Evolutionary conservation across 202 grass and related monocot genomes (phyloP).

Genomic region (Schoenoplectus tabernaemontani): DNA sequence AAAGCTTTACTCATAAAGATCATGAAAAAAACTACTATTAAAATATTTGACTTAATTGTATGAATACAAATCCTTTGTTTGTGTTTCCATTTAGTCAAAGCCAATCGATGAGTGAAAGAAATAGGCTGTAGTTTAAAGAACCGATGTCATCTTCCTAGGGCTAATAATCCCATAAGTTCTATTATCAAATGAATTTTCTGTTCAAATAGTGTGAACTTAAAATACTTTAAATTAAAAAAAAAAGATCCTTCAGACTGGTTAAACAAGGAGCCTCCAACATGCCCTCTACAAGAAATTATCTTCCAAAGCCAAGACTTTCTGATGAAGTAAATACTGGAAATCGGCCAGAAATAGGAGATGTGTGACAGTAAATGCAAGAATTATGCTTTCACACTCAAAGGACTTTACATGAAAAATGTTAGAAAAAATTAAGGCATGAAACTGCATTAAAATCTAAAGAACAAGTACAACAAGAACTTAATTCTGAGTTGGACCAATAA

Average conservation of each 20-base stretch:
- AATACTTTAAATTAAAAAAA: not conserved
- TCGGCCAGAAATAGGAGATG: not conserved
- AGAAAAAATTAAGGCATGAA: not conserved
- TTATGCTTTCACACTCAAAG: not conserved
- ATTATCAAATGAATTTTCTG: not conserved
- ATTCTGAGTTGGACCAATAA: not conserved
- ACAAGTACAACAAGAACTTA: not conserved
- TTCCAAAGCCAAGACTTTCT: not conserved
- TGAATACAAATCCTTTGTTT: not conserved
- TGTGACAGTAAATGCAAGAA: not conserved
- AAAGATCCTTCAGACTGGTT: not conserved
- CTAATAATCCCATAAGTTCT: not conserved
- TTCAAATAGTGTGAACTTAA: not conserved
- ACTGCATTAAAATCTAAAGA: not conserved
- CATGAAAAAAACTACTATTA: not conserved
- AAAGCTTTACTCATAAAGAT: not conserved
- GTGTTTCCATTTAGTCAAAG: not conserved
- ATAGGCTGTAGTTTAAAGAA: not conserved
- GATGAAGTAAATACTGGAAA: not conserved
- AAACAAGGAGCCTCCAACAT: not conserved
- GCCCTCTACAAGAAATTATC: not conserved
- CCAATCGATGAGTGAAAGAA: not conserved
- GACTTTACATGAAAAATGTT: not conserved
- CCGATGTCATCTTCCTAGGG: not conserved
- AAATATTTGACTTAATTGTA: slow-evolving; percentile 2